Base-by-base conservation (phyloP, 1,139 yeast species). In the Taphrina flavorubra region DNA sequence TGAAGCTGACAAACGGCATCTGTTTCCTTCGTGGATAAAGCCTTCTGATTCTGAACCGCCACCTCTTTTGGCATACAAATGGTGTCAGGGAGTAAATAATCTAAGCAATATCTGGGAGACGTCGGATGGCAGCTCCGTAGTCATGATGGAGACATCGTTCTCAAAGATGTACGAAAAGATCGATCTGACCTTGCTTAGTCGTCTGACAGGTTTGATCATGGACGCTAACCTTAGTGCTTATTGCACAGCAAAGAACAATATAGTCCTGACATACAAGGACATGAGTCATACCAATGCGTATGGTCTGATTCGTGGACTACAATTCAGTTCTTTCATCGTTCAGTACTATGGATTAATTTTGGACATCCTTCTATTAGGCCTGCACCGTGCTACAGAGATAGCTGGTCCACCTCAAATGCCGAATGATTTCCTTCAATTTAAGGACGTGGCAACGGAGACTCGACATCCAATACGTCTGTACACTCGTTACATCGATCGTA, bases 11-110 rank as follows among this genome's bases (percentile, higher is more conserved):
- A 88, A 89, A 74, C 80, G 97, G 69, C 86, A 87, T 20, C 79
- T 95, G 51, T 95, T 95, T 78, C 99, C 99, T 2, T 88, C 88
- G 75, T 95, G 99, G 99, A 83, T 94, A 59, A 94, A 95, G 76
- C 99, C 99, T 5, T 87, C 90, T 73, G 99, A 94, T 75, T 86
- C 91, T 40, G 99, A 95, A 76, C 89, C 94, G 34, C 96, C 98
- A 0, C 99, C 97, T 0, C 78, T 92, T 53, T 80, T 92, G 71
- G 96, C 90, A 0, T 92, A 94, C 79, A 94, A 92, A 76, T 94
- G 97, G 97, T 87, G 92, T 74, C 97, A 90, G 75, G 97, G 97
- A n/a, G 83, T 94, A 69, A 94, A 92, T 76, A 91, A 92, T 74
- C 78, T 92, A 65, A 80, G 84, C 8, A 82, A 86, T 56, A 89